These are phyloP conservation scores for Loxodes magnus DNA, from an alignment of 73 alveolate genomes.

Conservation along the genomic window DNA sequence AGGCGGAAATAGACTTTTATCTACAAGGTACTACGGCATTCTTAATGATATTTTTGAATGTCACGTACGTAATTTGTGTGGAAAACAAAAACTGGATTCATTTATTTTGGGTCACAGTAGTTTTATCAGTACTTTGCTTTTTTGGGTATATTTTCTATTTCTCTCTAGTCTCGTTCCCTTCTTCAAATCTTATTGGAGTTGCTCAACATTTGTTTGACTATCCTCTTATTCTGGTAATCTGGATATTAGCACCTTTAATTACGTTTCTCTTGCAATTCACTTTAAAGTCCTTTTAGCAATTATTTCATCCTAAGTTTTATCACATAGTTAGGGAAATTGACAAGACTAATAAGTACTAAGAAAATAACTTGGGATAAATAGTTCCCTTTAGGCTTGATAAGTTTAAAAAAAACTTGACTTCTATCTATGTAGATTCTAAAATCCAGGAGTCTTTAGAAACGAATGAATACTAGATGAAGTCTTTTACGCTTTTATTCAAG, in stretches of 20 bases:
- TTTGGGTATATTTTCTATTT: background rate
- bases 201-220: background rate
- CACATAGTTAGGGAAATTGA: no score
- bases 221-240: background rate
- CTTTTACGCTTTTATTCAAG: background rate
- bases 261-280: no score
- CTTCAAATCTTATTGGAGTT: background rate
- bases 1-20: background rate
- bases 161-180: background rate
- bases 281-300: no score
- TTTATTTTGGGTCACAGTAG: background rate
- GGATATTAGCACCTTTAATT: constrained; percentile 13
- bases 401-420: background rate
- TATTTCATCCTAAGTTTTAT: no score
- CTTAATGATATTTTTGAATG: background rate
- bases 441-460: no score
- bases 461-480: background rate
- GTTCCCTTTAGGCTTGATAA: background rate
- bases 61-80: background rate
- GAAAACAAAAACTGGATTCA: background rate
- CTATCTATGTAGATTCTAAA: no score
- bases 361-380: no score
- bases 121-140: background rate
- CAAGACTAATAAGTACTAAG: no score
- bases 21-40: background rate